These are phyloP conservation scores for Myrica gale DNA, from an alignment of 306 rosid genomes.

Conservation along the genomic window DNA sequence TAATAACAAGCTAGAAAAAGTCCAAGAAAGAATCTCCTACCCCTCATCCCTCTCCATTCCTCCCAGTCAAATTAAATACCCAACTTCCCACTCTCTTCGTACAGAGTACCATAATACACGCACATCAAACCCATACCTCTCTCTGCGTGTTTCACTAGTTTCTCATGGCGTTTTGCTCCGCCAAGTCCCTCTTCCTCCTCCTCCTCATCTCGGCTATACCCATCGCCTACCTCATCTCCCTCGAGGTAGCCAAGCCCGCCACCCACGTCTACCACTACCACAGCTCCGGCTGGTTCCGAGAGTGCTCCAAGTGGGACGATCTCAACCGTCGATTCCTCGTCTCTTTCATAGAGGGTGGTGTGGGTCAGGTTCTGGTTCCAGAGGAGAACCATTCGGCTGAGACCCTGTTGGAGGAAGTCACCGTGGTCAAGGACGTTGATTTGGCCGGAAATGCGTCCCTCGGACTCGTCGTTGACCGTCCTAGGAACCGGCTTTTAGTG, in stretches of 20 bases:
- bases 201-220: conserved; percentile 67
- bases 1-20: not conserved
- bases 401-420: conserved; percentile 45
- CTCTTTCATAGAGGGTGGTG: conserved; percentile 61
- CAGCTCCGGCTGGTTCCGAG: conserved; percentile 65
- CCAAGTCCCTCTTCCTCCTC: conserved; percentile 40
- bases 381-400: conserved; percentile 18
- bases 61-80: no score
- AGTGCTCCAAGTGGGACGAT: conserved; percentile 79
- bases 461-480: conserved; percentile 54
- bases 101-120: not conserved
- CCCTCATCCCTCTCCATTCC: not conserved
- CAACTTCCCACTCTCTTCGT: not conserved
- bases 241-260: conserved; percentile 56
- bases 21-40: not conserved
- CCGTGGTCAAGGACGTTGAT: conserved; percentile 42
- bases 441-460: conserved; percentile 70
- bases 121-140: not conserved
- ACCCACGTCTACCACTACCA: conserved; percentile 70
- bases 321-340: conserved; percentile 58
- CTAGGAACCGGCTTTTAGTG: conserved; percentile 63
- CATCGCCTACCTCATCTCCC: conserved; percentile 57
- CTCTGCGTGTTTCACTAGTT: conserved; percentile 21
- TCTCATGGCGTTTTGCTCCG: conserved; percentile 42
- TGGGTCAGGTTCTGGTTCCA: conserved; percentile 52